phyloP scores from a whole-genome alignment of 2,329 filamentous ascomycete genomes.

The Colletotrichum kahawae region DNA sequence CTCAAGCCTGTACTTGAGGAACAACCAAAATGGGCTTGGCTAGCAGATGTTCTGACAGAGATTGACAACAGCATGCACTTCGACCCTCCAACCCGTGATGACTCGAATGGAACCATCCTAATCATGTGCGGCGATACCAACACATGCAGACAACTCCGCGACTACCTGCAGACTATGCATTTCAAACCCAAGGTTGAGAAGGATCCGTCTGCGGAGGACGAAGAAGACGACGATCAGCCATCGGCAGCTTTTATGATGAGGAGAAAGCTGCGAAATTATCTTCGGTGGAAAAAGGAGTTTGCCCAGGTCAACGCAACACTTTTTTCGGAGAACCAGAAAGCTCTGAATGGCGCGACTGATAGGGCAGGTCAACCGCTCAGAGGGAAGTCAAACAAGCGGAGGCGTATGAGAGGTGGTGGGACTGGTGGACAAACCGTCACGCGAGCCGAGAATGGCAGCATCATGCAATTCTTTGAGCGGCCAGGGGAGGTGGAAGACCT shows the following conservation, averaged over 20 bases:
- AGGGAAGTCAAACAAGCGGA: slow-evolving; percentile 80
- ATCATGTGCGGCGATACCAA: slow-evolving; percentile 94
- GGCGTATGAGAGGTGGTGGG: slow-evolving; percentile 82
- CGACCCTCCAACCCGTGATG: slow-evolving; percentile 76
- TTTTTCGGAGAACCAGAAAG: slow-evolving; percentile 81
- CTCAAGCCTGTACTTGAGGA: slow-evolving; percentile 87
- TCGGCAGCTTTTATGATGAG: slow-evolving; percentile 91
- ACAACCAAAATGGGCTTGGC: slow-evolving; percentile 88
- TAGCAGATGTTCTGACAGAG: slow-evolving; percentile 91
- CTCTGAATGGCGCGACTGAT: slow-evolving; percentile 71
- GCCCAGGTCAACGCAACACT: slow-evolving; percentile 81
- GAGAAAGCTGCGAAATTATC: slow-evolving; percentile 82
- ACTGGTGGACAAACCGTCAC: slow-evolving; percentile 60
- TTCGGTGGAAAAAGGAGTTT: slow-evolving; percentile 90
- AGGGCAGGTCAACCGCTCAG: slow-evolving; percentile 53
- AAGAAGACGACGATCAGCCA: slow-evolving; percentile 60
- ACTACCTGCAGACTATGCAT: slow-evolving; percentile 92
- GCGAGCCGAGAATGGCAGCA: slow-evolving; percentile 74
- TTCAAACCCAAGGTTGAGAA: slow-evolving; percentile 61
- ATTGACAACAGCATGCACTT: slow-evolving; percentile 91
- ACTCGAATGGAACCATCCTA: slow-evolving; percentile 88
- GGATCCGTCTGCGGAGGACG: slow-evolving; percentile 41
- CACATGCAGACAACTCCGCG: slow-evolving; percentile 85
- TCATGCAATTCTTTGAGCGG: slow-evolving; percentile 81
- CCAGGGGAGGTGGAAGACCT: slow-evolving; percentile 82